Conservation (phyloP, 805 yeast species). For the Candida parachauliodes region DNA sequence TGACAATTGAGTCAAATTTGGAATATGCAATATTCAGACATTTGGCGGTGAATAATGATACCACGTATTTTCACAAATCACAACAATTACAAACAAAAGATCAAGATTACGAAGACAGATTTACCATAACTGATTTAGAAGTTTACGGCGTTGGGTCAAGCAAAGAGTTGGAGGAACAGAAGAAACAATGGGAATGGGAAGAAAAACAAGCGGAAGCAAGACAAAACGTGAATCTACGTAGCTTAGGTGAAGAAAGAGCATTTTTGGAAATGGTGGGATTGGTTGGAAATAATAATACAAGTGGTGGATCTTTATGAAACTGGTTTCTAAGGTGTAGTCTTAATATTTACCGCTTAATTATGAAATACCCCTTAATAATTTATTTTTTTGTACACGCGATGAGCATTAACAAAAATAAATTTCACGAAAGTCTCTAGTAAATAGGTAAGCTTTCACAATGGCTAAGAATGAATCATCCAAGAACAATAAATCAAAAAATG, state of each 20-base stretch:
- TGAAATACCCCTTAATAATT: too few relatives aligned
- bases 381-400: not conserved
- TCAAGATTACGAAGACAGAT: conserved; percentile 59
- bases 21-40: conserved; percentile 82
- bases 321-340: not conserved
- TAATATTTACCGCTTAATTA: too few relatives aligned
- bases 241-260: conserved; percentile 78
- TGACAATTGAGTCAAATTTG: conserved; percentile 71
- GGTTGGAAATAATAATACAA: conserved; percentile 26
- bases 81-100: conserved; percentile 12
- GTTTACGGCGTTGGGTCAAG: conserved; percentile 91
- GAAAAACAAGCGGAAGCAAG: conserved; percentile 79
- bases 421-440: too few relatives aligned
- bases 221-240: conserved; percentile 61
- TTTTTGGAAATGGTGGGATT: conserved; percentile 79
- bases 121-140: conserved; percentile 71
- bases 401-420: too few relatives aligned
- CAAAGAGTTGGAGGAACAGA: conserved; percentile 73
- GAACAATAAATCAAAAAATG: conserved; percentile 8
- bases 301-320: conserved; percentile 32
- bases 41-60: conserved; percentile 34
- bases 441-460: conserved; percentile 1
- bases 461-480: conserved; percentile 7
- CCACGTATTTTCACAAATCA: conserved; percentile 25
- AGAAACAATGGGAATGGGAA: conserved; percentile 87